These are phyloP conservation scores for Lotmaria passim DNA, from an alignment of 208 protist species.

Conservation along the genomic window DNA sequence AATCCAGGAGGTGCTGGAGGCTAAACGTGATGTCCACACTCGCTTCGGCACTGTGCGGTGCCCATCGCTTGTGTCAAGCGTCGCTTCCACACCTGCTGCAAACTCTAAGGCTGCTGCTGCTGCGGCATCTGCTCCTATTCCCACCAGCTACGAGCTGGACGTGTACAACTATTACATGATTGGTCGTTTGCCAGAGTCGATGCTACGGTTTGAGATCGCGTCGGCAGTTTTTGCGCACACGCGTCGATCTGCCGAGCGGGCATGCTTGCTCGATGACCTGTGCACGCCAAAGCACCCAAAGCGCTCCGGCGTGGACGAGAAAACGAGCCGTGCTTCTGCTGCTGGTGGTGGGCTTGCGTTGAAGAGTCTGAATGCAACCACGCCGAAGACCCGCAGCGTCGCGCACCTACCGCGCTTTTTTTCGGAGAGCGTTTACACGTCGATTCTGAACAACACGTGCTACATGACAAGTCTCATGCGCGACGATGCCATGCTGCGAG, in stretches of 20 bases:
- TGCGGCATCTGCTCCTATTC: background rate
- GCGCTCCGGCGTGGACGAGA: slow-evolving; percentile 4
- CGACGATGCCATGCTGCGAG: slow-evolving; percentile 42
- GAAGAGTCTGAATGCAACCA: background rate
- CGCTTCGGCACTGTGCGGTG: background rate
- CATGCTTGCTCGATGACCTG: slow-evolving; percentile 30
- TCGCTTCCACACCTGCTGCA: background rate
- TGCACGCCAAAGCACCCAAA: slow-evolving; percentile 6
- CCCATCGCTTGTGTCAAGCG: background rate
- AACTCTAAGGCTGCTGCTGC: too few relatives aligned
- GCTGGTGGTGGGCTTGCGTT: background rate
- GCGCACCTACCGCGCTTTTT: slow-evolving; percentile 48
- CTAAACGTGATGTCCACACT: slow-evolving; percentile 7
- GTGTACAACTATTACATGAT: slow-evolving; percentile 55
- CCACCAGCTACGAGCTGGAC: slow-evolving; percentile 39
- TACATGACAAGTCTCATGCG: slow-evolving; percentile 67
- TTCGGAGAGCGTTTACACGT: slow-evolving; percentile 24
- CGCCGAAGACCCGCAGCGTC: background rate
- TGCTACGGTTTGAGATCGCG: slow-evolving; percentile 54
- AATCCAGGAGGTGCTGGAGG: slow-evolving; percentile 15
- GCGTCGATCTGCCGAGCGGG: slow-evolving; percentile 26
- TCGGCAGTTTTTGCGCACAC: slow-evolving; percentile 32
- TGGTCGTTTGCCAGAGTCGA: slow-evolving; percentile 59
- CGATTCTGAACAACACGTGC: slow-evolving; percentile 74
- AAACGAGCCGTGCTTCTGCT: background rate